Evolutionary conservation across 164 flowering plant genomes (phyloP), one percentile per base, ranked within the genome.

Genomic region (Protea cynaroides): DNA sequence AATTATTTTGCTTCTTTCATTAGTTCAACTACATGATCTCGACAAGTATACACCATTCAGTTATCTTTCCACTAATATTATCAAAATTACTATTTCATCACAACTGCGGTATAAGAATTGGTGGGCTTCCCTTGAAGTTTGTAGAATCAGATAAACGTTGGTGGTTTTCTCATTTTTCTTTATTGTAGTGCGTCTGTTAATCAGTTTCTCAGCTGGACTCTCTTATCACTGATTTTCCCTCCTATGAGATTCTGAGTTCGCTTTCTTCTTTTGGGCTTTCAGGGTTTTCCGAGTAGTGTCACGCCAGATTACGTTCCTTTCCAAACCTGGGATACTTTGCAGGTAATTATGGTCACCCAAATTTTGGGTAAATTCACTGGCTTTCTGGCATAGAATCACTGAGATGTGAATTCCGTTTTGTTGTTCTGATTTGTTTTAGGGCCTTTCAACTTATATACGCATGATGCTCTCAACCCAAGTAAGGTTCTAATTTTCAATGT

Each of bases 401-500:
- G 49, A 69, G 56, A 29, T 49, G 46, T 40, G 14, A 40, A 40
- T 2, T 10, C 15, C 8, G 18, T 44, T 7, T 59, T 43, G 25
- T 4, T 65, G 54, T 11, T 10, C 14, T 14, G 2, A 37, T 63
- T 54, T 75, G 44, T 14, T 71, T 25, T 67, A 95, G 99, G 99
- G 97, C 13, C 88, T 92, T 43, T 95, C 99, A 11, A 95, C 99
- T 22, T 95, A 92, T 74, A 79, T 90, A 25, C 68, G 97, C 64
- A 84, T 76, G 54, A 95, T 95, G 99, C 97, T 95, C 64, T 95
- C 99, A 1, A 95, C 99, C 25, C 99, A 95, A 76, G 97, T 92
- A 71, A 82, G 63, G 68, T 19, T 38, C 1, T 21, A 18, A 14
- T 40, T 14, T 59, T 23, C 25, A 36, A 36, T 1, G 5, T 29